A percentile compares a stretch with the other conserved stretches of the same genome.
Evolutionary conservation across 2,329 filamentous ascomycete species (phyloP).

Genomic region (Trichocomaceae sp.): DNA sequence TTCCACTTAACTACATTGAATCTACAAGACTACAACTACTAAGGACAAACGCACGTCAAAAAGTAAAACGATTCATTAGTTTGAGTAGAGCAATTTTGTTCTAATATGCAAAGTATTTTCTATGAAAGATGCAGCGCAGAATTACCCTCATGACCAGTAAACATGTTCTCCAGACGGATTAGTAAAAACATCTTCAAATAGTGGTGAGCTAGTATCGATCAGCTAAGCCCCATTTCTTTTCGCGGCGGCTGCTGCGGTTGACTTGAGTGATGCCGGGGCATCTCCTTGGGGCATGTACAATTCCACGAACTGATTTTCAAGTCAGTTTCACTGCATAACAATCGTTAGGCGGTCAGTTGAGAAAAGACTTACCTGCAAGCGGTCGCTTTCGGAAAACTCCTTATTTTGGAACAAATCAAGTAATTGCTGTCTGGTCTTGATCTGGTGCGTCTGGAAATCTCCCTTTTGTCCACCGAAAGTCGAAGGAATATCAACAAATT

Average conservation of each 20-base stretch:
- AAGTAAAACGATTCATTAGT: background rate
- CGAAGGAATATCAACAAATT: constrained; percentile 59
- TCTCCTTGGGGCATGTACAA: constrained; percentile 70
- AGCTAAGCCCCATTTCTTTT: background rate
- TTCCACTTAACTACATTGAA: background rate
- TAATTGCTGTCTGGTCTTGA: constrained; percentile 62
- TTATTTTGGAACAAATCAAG: constrained; percentile 56
- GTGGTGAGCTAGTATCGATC: background rate
- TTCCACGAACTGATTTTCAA: constrained; percentile 61
- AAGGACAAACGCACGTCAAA: too few relatives aligned
- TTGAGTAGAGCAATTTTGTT: background rate
- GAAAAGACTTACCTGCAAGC: constrained; percentile 29
- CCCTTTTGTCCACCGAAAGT: constrained; percentile 58
- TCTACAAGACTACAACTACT: background rate
- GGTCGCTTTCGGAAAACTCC: constrained; percentile 51
- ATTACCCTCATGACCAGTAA: background rate
- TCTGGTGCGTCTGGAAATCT: constrained; percentile 53
- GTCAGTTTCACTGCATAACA: constrained; percentile 5
- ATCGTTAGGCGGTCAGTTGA: background rate
- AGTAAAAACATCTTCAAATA: background rate
- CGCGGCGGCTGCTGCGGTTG: constrained; percentile 48
- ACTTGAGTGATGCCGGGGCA: constrained; percentile 60
- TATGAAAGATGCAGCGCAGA: background rate
- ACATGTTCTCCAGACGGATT: background rate
- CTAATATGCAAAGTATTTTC: background rate